phyloP scores from a whole-genome alignment of 1,284 basidiomycete genomes.

The Irpex rosettiformis region DNA sequence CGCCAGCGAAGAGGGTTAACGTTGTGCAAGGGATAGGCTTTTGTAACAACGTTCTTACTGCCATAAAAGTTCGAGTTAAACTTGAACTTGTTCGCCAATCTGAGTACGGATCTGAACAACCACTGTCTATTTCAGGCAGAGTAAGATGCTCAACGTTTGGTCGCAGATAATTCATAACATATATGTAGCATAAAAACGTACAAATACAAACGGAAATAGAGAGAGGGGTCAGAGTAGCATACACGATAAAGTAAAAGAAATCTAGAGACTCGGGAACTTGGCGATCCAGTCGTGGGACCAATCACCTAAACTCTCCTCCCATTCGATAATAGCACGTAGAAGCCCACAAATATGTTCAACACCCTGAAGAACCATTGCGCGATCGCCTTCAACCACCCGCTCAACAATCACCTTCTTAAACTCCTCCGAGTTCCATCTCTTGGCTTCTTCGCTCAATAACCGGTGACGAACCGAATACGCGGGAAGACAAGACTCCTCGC shows the following conservation, averaged over 20 bases:
- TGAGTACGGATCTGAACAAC: not conserved
- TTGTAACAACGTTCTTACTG: too few species aligned
- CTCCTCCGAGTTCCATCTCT: not conserved
- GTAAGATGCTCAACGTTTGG: not conserved
- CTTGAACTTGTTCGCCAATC: too few species aligned
- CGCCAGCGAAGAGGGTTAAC: too few species aligned
- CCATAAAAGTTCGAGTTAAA: too few species aligned
- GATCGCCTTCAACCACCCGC: not conserved
- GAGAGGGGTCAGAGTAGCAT: not conserved
- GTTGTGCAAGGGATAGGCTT: too few species aligned
- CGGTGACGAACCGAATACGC: constrained; percentile 21
- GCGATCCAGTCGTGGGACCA: not conserved
- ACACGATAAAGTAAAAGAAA: not conserved
- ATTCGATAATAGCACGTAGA: not conserved
- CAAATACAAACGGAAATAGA: not conserved
- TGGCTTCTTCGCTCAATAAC: constrained; percentile 34
- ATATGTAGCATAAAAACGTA: not conserved
- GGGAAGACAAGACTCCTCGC: constrained; percentile 25
- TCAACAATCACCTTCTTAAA: not conserved
- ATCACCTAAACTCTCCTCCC: not conserved
- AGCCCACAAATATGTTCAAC: not conserved
- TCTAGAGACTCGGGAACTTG: not conserved
- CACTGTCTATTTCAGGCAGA: not conserved
- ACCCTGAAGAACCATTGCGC: not conserved
- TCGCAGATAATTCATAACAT: not conserved